Evolutionary conservation across 2,329 filamentous ascomycete genomes (phyloP).

Genomic region (Myriosclerotinia duriaeana): DNA sequence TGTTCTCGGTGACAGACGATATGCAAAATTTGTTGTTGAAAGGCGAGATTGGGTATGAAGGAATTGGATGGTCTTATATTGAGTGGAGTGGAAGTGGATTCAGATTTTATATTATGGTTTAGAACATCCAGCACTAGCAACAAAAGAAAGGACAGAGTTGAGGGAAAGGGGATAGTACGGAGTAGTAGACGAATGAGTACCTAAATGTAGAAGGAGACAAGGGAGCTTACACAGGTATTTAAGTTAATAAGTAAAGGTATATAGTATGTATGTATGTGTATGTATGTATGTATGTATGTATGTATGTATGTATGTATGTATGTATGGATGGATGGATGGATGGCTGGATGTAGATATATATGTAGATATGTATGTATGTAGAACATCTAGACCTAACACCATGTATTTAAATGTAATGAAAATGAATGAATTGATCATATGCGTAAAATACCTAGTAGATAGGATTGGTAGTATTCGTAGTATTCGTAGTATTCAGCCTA

Average conservation of each 20-base stretch:
- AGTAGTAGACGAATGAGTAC: background rate
- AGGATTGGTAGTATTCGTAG: no score
- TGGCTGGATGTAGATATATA: no score
- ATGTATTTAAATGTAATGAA: background rate
- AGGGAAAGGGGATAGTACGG: background rate
- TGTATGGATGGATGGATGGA: no score
- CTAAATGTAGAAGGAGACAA: background rate
- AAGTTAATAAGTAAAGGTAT: background rate
- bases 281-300: background rate
- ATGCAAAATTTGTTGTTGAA: constrained; percentile 26
- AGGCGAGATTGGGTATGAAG: constrained; percentile 24
- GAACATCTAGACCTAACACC: background rate
- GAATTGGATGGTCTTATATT: constrained; percentile 21
- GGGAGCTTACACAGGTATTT: constrained; percentile 2
- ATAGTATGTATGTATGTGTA: no score
- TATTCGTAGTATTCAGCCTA: background rate
- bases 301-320: background rate
- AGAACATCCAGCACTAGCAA: background rate
- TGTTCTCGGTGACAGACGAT: constrained; percentile 35
- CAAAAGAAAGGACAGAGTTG: background rate
- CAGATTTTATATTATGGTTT: background rate
- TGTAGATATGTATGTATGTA: no score
- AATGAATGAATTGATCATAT: no score
- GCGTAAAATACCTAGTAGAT: no score
- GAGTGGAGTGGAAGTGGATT: constrained; percentile 25